Conservation (phyloP, 108 stramenopile genomes). For the Conticribra guillardii region DNA sequence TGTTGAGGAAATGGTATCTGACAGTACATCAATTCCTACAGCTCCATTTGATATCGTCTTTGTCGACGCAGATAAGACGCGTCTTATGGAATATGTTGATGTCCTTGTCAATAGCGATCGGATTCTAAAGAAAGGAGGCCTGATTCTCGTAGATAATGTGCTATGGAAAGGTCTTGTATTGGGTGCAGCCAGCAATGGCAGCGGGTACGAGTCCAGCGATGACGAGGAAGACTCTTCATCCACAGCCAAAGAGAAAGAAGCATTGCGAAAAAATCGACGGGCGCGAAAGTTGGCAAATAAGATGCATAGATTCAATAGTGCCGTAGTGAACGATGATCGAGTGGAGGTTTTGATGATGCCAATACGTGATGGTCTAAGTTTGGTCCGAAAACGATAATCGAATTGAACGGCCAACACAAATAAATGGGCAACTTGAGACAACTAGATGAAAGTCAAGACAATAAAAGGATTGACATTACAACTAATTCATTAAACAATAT, state of each 20-base stretch:
- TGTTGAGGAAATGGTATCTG: slow-evolving; percentile 73
- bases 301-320: slow-evolving; percentile 90
- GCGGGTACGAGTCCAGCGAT: slow-evolving; percentile 32
- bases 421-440: no score
- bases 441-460: no score
- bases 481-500: no score
- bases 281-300: slow-evolving; percentile 80
- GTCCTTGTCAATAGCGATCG: slow-evolving; percentile 60
- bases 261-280: slow-evolving; percentile 65
- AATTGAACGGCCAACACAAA: no score
- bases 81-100: slow-evolving; percentile 84
- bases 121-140: slow-evolving; percentile 76
- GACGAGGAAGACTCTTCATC: slow-evolving; percentile 18
- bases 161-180: slow-evolving; percentile 92
- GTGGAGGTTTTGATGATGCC: slow-evolving; percentile 84
- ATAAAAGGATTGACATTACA: no score
- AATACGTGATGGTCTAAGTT: slow-evolving; percentile 88
- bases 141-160: slow-evolving; percentile 92
- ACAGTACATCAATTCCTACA: slow-evolving; percentile 2
- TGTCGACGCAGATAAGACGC: slow-evolving; percentile 92
- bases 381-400: slow-evolving; percentile 77
- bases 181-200: slow-evolving; percentile 50
- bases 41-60: slow-evolving; percentile 89
- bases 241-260: slow-evolving; percentile 36
- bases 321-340: slow-evolving; percentile 70